phyloP scores from a whole-genome alignment of 176 grass and related monocot species.

The Juncus inflexus region DNA sequence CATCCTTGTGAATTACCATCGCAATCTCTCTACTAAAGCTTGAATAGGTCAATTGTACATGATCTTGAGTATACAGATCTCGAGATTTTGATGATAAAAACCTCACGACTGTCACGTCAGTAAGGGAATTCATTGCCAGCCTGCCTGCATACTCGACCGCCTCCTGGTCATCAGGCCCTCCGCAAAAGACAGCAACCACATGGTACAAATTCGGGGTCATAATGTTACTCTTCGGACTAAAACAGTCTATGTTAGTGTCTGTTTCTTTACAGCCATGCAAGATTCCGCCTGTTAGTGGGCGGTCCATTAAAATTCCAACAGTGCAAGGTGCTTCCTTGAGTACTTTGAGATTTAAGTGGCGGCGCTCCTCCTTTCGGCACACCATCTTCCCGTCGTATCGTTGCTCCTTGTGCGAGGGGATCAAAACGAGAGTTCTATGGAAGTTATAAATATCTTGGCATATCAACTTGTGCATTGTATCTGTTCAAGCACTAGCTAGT shows the following conservation, averaged over 20 bases:
- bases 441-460: constrained; percentile 50
- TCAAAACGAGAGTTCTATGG: constrained; percentile 39
- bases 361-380: constrained; percentile 34
- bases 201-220: background rate
- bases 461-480: constrained; percentile 52
- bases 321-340: constrained; percentile 49
- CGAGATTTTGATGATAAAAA: constrained; percentile 19
- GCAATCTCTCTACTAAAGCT: constrained; percentile 30
- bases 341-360: constrained; percentile 39
- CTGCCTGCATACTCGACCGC: constrained; percentile 40
- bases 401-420: constrained; percentile 69
- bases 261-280: no score
- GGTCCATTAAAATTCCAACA: constrained; percentile 62
- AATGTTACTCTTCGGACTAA: background rate
- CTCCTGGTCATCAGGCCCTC: constrained; percentile 60
- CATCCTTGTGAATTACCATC: constrained; percentile 1
- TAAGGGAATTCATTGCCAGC: constrained; percentile 26
- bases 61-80: background rate
- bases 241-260: no score
- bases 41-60: background rate
- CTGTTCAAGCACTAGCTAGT: background rate
- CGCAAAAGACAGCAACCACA: constrained; percentile 58
- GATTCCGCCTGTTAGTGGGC: constrained; percentile 6
- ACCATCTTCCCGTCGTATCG: constrained; percentile 60
- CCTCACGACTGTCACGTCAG: constrained; percentile 38